Base-by-base conservation (phyloP, 345 rosid genomes). In the Acer yangbiense region DNA sequence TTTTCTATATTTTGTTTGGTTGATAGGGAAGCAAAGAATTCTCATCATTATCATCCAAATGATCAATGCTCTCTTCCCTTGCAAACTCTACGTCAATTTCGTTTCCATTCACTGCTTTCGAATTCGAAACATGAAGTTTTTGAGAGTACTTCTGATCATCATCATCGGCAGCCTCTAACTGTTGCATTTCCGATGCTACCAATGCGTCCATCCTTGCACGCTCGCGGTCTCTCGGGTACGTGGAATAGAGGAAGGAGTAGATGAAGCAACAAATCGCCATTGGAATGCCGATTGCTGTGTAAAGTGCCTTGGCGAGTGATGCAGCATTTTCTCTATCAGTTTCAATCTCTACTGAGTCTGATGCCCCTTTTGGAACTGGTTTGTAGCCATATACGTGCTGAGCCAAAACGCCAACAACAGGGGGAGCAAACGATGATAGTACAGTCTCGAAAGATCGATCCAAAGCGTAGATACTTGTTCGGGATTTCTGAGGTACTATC, bases 361-460 rank as follows among this genome's bases (percentile, higher is more conserved):
- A 69, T 46, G 91, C 89, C 13, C 89, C 89, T 74, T 84, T 76
- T 6, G 89, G 93, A 65, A 81, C 23, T 4, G 90, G 94, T 79
- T 84, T 93, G 73, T 91, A 93, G 9, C 98, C 97, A 64, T 89
- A 95, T 6, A 88, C 89, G 81, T 87, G 89, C 72, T 91, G 97
- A n/a, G 97, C 95, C 65, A 95, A 72, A 54, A 93, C 80, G 50
- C 98, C 98, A 55, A 93, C 97, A 1, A 89, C 18, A 2, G 95
- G 98, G 32, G 98, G 98, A 79, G 98, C 95, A 79, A 95, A 91
- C 0, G 92, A 91, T 70, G 98, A 82, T 54, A 93, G 84, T 25
- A 91, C 64, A 2, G 97, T 84, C 87, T 93, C 98, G 39, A 95
- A 91, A 1, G 95, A 91, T 69, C 88, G 69, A 58, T 91, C 98